These are phyloP conservation scores for Colletotrichum karsti DNA, from an alignment of 2,329 filamentous ascomycete species.

Conservation along the genomic window DNA sequence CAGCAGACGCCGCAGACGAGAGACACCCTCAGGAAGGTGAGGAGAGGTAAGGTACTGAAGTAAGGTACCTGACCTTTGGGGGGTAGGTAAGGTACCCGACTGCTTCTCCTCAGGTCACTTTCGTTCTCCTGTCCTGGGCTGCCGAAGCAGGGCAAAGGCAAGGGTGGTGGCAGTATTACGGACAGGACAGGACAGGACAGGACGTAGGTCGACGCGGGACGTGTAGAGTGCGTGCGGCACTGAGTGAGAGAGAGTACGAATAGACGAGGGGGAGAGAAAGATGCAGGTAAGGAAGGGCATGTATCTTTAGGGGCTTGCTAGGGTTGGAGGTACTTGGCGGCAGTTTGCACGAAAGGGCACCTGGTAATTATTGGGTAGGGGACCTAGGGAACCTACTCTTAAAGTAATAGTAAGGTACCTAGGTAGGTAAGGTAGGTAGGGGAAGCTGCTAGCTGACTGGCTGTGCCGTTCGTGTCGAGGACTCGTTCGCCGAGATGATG, in stretches of 20 bases:
- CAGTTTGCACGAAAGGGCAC: neutral
- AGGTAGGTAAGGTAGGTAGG: neutral
- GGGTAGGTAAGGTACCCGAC: neutral
- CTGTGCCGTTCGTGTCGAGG: neutral
- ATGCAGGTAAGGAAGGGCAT: neutral
- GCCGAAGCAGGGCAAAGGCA: neutral
- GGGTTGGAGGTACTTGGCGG: neutral
- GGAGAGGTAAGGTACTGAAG: neutral
- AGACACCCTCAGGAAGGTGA: neutral
- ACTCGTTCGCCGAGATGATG: neutral
- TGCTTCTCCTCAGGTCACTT: neutral
- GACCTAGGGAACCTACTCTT: neutral
- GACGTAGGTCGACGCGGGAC: neutral
- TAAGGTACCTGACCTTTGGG: neutral
- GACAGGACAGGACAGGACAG: neutral
- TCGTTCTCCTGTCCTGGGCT: neutral
- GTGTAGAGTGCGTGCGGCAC: conserved; percentile 1
- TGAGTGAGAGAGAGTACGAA: neutral
- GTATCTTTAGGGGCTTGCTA: neutral
- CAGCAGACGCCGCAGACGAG: neutral
- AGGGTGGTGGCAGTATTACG: neutral
- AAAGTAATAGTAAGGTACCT: neutral
- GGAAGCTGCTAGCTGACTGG: neutral
- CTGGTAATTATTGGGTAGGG: neutral
- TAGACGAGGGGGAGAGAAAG: neutral